These are phyloP conservation scores for Coniochaeta prunicola DNA, from an alignment of 2,329 filamentous ascomycete genomes.

Conservation along the genomic window DNA sequence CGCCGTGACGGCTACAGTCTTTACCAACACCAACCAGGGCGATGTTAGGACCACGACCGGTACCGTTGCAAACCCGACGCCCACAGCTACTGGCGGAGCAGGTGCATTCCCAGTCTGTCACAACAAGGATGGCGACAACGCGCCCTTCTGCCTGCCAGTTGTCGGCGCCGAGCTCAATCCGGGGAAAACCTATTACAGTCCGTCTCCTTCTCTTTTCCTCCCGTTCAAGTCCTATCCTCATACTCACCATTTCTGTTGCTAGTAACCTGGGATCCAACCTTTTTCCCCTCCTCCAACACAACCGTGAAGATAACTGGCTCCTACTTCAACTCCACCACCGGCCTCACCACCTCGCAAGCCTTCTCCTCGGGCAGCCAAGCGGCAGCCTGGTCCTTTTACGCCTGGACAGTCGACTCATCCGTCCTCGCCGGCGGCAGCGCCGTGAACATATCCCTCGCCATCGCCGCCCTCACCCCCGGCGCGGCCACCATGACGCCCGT, in stretches of 20 bases:
- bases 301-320: slow-evolving; percentile 27
- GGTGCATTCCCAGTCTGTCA: slow-evolving; percentile 44
- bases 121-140: slow-evolving; percentile 37
- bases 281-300: slow-evolving; percentile 36
- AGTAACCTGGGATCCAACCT: slow-evolving; percentile 52
- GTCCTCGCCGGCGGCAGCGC: slow-evolving; percentile 27
- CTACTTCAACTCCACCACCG: slow-evolving; percentile 31
- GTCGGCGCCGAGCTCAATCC: slow-evolving; percentile 34
- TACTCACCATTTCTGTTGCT: neutral
- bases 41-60: slow-evolving; percentile 27
- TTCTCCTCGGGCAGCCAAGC: slow-evolving; percentile 26
- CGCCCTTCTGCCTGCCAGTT: slow-evolving; percentile 45
- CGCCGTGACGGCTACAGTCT: slow-evolving; percentile 30
- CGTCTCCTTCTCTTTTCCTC: slow-evolving; percentile 7
- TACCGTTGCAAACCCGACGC: slow-evolving; percentile 34
- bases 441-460: slow-evolving; percentile 41
- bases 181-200: slow-evolving; percentile 45
- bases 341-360: slow-evolving; percentile 17
- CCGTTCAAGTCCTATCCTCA: neutral
- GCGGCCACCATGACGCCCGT: slow-evolving; percentile 19
- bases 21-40: slow-evolving; percentile 23
- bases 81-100: slow-evolving; percentile 33
- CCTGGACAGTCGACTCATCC: slow-evolving; percentile 30
- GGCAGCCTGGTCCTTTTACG: slow-evolving; percentile 39
- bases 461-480: slow-evolving; percentile 30